Evolutionary conservation across 768 basidiomycete genomes (phyloP), one percentile per base, ranked within the genome.

Genomic region (Pulveroboletus sp.): DNA sequence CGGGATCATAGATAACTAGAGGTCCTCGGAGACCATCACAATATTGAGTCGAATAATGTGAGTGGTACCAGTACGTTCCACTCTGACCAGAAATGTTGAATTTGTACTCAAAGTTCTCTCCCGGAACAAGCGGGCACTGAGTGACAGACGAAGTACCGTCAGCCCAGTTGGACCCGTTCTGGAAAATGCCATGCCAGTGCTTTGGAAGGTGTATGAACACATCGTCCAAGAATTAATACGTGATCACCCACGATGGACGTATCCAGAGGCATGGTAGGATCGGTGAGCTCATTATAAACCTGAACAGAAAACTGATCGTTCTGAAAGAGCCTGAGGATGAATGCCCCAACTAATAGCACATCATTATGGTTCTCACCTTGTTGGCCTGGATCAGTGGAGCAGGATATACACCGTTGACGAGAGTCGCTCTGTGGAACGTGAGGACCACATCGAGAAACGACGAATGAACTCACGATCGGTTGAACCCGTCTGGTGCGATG

Each of bases 11-110:
- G n/a, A 77, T 66, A 6, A 77, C 67, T 14, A 77, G 39, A 32
- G 60, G 53, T 5, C 75, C 75, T 19, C 75, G 67, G 41, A 76
- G 57, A 11, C 74, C 75, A 33, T 76, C 75, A 41, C 75, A 74
- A 42, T 64, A 64, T 53, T 77, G 75, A 9, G 54, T 65, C 3
- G 27, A 25, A 40, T 60, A 57, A 43, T 76, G 74, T 9, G 71
- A 72, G 50, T 76, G 74, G 48, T 75, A 76, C 76, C 77, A 78
- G 45, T 69, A 78, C 2, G 74, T 76, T n/a, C 77, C 76, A 2
- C 62, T 63, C 44, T 75, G 72, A 40, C 60, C 52, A 0, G 43
- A 20, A 21, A 51, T 49, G 4, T 48, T 51, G 53, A 77, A 77
- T 8, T 61, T 57, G 41, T 76, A 68, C 27, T 62, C 32, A 45